Conservation (phyloP, 1,139 yeast genomes). For the Candida sp. region DNA sequence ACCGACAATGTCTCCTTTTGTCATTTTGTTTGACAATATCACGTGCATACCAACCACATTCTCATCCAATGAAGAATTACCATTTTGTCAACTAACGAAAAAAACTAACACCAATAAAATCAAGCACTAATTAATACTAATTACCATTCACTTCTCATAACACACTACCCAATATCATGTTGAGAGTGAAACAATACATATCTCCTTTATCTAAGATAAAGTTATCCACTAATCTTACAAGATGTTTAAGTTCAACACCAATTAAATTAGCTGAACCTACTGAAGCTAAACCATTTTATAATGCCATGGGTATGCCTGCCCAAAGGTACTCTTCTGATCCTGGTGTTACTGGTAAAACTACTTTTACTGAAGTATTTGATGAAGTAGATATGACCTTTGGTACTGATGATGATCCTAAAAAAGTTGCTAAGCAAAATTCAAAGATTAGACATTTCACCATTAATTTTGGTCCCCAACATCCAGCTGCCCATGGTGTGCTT, state of each 20-base stretch:
- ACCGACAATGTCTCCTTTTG: conserved; percentile 15
- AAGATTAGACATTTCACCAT: conserved; percentile 85
- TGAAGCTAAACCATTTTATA: conserved; percentile 26
- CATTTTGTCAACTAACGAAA: conserved; percentile 2
- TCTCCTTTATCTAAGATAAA: neutral
- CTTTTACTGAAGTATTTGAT: conserved; percentile 45
- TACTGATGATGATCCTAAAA: conserved; percentile 42
- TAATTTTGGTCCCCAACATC: conserved; percentile 93
- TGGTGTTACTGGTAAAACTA: conserved; percentile 36
- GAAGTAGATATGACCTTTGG: conserved; percentile 49
- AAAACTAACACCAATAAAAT: neutral
- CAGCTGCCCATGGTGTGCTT: conserved; percentile 93
- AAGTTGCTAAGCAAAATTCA: conserved; percentile 43
- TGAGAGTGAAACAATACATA: neutral
- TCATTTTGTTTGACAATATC: conserved; percentile 4
- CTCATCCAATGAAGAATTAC: conserved; percentile 2
- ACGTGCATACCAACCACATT: neutral
- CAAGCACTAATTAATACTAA: too few species aligned
- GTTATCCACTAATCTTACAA: neutral
- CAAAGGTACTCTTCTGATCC: conserved; percentile 32
- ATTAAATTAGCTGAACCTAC: conserved; percentile 10
- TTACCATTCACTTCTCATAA: too few species aligned
- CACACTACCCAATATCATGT: too few species aligned
- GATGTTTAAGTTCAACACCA: neutral
- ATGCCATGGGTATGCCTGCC: conserved; percentile 36